Conservation (phyloP, 2,329 filamentous ascomycete species). For the Talaromyces piceae region DNA sequence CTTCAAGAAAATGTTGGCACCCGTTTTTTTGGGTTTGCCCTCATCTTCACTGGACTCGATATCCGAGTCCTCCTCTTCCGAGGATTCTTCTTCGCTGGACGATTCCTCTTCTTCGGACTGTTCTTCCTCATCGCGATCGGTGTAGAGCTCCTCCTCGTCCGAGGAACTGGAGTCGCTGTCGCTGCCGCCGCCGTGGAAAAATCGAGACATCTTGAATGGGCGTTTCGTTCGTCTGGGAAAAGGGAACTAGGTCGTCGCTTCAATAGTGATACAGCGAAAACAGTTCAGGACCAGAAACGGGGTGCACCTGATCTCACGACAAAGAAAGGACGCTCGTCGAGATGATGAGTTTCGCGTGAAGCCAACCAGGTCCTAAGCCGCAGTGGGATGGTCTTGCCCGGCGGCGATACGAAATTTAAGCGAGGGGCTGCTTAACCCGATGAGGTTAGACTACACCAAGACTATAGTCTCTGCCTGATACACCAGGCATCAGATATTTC, state of each 20-base stretch:
- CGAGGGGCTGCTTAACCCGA: slow-evolving; percentile 32
- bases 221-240: background rate
- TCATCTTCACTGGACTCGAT: slow-evolving; percentile 41
- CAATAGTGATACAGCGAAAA: background rate
- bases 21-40: slow-evolving; percentile 55
- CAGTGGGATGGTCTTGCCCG: slow-evolving; percentile 20
- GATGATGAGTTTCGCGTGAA: slow-evolving; percentile 13
- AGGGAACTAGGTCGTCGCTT: background rate
- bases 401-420: slow-evolving; percentile 41
- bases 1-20: slow-evolving; percentile 78
- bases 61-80: slow-evolving; percentile 48
- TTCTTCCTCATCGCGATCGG: slow-evolving; percentile 62
- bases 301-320: background rate
- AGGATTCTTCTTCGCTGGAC: slow-evolving; percentile 42
- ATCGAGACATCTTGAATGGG: slow-evolving; percentile 78
- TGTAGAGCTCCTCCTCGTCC: slow-evolving; percentile 93
- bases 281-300: background rate
- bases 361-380: slow-evolving; percentile 14
- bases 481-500: background rate
- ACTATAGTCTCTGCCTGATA: background rate
- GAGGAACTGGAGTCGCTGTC: slow-evolving; percentile 87
- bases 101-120: slow-evolving; percentile 47
- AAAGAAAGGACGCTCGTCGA: background rate
- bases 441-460: slow-evolving; percentile 16
- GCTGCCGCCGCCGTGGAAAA: slow-evolving; percentile 94